Evolutionary conservation across 2,329 filamentous ascomycete species (phyloP).

Genomic region (Pezicula neosporulosa): DNA sequence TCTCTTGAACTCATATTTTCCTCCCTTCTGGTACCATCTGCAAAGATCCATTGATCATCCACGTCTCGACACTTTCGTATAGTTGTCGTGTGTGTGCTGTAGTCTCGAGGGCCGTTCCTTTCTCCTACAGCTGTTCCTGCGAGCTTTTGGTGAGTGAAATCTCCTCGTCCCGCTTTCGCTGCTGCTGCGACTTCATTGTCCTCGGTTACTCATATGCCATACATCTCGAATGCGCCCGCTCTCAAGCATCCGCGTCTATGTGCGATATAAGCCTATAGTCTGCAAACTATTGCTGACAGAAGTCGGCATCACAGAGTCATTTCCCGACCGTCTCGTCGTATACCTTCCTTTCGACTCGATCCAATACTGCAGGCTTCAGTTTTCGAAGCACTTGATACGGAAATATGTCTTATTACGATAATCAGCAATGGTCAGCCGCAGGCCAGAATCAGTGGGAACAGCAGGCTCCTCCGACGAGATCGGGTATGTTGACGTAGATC

Average conservation of each 20-base stretch:
- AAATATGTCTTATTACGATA: conserved; percentile 68
- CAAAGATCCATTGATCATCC: conserved; percentile 10
- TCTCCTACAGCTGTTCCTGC: conserved; percentile 15
- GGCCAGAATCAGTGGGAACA: conserved; percentile 68
- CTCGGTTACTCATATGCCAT: conserved; percentile 16
- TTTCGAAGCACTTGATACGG: conserved; percentile 25
- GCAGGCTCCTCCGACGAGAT: conserved; percentile 67
- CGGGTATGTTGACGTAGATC: conserved; percentile 47
- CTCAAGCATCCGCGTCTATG: too few relatives aligned
- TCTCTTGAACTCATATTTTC: conserved; percentile 1
- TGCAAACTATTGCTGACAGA: not conserved
- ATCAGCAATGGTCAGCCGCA: conserved; percentile 58
- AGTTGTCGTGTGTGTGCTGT: conserved; percentile 4
- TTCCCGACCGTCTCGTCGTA: conserved; percentile 23
- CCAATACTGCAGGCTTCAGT: conserved; percentile 27
- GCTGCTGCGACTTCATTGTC: conserved; percentile 14
- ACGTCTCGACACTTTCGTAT: conserved; percentile 7
- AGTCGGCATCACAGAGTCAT: conserved; percentile 10
- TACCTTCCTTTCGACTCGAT: conserved; percentile 29
- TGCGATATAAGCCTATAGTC: not conserved
- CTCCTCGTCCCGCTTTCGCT: conserved; percentile 13
- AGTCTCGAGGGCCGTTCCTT: conserved; percentile 19
- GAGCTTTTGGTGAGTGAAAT: conserved; percentile 18
- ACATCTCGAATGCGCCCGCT: conserved; percentile 4
- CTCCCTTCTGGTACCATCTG: not conserved